Conservation (phyloP, 1,284 basidiomycete species). For the Trichosporon coremiiforme region DNA sequence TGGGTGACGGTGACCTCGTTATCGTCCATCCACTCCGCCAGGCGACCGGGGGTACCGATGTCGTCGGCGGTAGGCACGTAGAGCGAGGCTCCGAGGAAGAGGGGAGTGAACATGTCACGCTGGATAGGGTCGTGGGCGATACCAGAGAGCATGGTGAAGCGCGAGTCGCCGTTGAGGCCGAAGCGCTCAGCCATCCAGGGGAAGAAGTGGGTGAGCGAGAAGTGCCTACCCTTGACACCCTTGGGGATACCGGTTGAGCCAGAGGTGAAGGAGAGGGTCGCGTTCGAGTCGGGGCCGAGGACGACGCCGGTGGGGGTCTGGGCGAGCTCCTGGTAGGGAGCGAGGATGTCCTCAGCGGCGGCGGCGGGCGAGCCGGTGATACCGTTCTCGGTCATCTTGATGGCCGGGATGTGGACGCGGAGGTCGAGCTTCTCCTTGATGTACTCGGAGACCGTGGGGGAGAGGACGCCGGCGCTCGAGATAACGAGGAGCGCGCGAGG, state of each 20-base stretch:
- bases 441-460: conserved; percentile 81
- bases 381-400: conserved; percentile 70
- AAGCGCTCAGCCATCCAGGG: conserved; percentile 98
- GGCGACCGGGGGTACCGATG: conserved; percentile 92
- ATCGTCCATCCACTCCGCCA: conserved; percentile 98
- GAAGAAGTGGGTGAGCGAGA: conserved; percentile 98
- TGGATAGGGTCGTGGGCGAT: conserved; percentile 99
- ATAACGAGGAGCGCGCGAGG: conserved; percentile 92
- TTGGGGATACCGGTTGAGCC: conserved; percentile 98
- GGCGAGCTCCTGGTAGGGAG: conserved; percentile 57
- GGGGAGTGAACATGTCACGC: conserved; percentile 97
- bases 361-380: conserved; percentile 67
- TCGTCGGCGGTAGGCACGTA: conserved; percentile 97
- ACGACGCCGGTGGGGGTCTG: conserved; percentile 67
- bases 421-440: conserved; percentile 79
- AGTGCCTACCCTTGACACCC: conserved; percentile 93
- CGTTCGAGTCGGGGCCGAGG: conserved; percentile 92
- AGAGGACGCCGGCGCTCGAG: conserved; percentile 83
- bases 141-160: conserved; percentile 98
- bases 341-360: conserved; percentile 52
- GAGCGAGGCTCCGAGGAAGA: conserved; percentile 94
- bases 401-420: conserved; percentile 88
- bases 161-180: conserved; percentile 71
- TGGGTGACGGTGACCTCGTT: conserved; percentile 90
- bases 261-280: conserved; percentile 94